Evolutionary conservation across 192 early-diverging fungal genomes (phyloP), one percentile per base, ranked within the genome.

Genomic region (Rhizophagus prolifer): DNA sequence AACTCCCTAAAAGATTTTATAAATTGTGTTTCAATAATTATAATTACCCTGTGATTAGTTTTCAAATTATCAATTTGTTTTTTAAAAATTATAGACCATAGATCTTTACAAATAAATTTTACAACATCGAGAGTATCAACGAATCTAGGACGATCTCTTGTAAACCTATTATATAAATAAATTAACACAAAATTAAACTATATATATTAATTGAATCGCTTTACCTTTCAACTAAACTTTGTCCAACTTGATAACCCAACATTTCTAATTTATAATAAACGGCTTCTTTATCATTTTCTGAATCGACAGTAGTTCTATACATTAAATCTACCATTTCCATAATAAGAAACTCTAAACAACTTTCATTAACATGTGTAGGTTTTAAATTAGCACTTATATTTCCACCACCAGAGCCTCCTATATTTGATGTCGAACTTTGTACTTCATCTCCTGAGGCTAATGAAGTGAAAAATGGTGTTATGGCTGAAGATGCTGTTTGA

Each of bases 31-130:
- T 44, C 10, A 69, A 25, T 12, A 46, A 3, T 1, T 44, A 26
- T 13, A 68, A 85, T 70, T 78, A 95, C 94, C 46, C 95, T 84
- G 77, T 98, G 98, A 83, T 99, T 99, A 12, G 98, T 98, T 82
- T 99, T 99, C 13, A 99, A 85, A 77, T 98, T 98, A 79, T 99
- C 98, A 47, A 99, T 91, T 80, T 99, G 96, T 73, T 98, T 96
- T 81, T 96, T 95, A 80, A 98, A 99, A 61, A 97, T 82, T 41
- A 92, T 83, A 64, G 92, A 92, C 98, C 98, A 99, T 28, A 97
- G 87, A 67, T 99, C 98, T 81, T 98, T 98, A 87, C 98, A 99
- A 12, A 99, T 90, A 87, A 97, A 99, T 81, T 99, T 99, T 67
- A 99, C 93, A 38, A 97, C 92, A 64, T 98, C 98, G 26, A 99